Evolutionary conservation across 352 stramenopile species (phyloP).

Genomic region (Albugo candida): DNA sequence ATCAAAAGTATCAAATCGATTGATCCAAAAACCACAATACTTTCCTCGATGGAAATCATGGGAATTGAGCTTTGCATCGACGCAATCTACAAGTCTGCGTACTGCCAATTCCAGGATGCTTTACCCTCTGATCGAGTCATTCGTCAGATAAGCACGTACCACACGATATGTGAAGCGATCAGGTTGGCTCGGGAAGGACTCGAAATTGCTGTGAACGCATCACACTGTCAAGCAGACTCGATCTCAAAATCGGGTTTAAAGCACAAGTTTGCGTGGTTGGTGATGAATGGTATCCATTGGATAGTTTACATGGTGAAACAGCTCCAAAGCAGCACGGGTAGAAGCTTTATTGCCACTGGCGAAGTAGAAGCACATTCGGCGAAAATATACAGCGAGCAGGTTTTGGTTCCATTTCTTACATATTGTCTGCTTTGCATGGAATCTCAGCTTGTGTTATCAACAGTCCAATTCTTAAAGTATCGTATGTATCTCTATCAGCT

Average conservation of each 20-base stretch:
- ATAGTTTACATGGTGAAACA: conserved; percentile 31
- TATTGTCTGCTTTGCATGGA: conserved; percentile 36
- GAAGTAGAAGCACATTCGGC: too few species aligned
- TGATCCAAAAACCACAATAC: neutral
- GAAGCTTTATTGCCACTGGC: conserved; percentile 12
- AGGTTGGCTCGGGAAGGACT: conserved; percentile 21
- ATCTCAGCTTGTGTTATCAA: conserved; percentile 28
- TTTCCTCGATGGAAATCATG: neutral
- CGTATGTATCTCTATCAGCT: conserved; percentile 27
- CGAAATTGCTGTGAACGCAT: conserved; percentile 12
- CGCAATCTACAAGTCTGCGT: conserved; percentile 22
- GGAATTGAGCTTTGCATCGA: conserved; percentile 14
- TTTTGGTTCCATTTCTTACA: conserved; percentile 28
- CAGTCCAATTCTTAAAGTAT: conserved; percentile 44
- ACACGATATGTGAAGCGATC: conserved; percentile 22
- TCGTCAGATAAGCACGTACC: conserved; percentile 22
- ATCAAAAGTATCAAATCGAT: neutral
- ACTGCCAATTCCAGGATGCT: conserved; percentile 20
- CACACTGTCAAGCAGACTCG: too few species aligned
- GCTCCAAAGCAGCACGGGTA: conserved; percentile 25
- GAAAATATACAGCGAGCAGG: too few species aligned
- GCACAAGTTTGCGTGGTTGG: conserved; percentile 22
- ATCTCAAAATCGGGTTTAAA: too few species aligned
- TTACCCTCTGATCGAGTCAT: conserved; percentile 18
- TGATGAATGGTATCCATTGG: conserved; percentile 41